Conservation (phyloP, 768 basidiomycete species). For the Tricholoma sp. region DNA sequence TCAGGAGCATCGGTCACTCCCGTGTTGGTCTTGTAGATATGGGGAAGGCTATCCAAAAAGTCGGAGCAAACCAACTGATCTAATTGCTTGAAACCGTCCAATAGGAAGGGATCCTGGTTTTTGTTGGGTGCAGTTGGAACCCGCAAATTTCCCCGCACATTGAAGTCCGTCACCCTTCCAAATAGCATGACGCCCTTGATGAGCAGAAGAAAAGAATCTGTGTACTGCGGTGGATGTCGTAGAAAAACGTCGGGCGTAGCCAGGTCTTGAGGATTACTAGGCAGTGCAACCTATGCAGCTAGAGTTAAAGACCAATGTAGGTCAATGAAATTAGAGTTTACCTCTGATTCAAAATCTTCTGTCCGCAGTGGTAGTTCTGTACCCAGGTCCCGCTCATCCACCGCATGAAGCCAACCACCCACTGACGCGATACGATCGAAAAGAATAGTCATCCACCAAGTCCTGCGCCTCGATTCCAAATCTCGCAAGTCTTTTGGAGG, state of each 20-base stretch:
- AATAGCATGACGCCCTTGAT: conserved; percentile 84
- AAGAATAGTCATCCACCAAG: conserved; percentile 90
- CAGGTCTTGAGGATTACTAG: conserved; percentile 75
- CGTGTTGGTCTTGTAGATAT: conserved; percentile 55
- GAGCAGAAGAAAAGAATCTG: conserved; percentile 76
- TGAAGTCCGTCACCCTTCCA: conserved; percentile 81
- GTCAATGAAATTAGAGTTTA: conserved; percentile 24
- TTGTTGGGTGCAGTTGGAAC: conserved; percentile 63
- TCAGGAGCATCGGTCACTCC: conserved; percentile 58
- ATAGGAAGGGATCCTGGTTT: conserved; percentile 65
- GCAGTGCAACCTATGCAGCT: conserved; percentile 44
- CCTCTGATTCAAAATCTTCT: conserved; percentile 73
- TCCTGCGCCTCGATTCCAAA: conserved; percentile 71
- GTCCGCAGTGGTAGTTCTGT: conserved; percentile 77
- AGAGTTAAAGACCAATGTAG: background rate
- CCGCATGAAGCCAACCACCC: conserved; percentile 82
- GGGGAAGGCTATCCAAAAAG: conserved; percentile 70
- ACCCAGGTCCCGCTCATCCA: conserved; percentile 80
- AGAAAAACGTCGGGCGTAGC: conserved; percentile 59
- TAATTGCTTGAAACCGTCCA: conserved; percentile 63
- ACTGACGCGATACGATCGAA: conserved; percentile 80
- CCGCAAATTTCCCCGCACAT: conserved; percentile 69
- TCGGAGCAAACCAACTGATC: conserved; percentile 63
- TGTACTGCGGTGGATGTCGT: conserved; percentile 69
- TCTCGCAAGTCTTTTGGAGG: conserved; percentile 75